Conservation (phyloP, 495 filamentous ascomycete species). For the Penicillium dipodomyicola region DNA sequence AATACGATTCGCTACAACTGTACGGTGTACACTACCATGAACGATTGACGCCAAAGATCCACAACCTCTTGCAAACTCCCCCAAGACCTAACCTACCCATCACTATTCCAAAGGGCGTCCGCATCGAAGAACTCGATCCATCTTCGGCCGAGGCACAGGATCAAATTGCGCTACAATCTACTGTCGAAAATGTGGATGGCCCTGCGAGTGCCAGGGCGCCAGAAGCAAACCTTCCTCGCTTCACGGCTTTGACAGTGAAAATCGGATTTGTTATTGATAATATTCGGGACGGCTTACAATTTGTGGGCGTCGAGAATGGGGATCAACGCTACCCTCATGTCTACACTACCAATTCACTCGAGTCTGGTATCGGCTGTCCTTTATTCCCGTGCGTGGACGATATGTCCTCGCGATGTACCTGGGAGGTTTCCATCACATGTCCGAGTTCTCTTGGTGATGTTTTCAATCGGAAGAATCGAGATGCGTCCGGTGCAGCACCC, state of each 20-base stretch:
- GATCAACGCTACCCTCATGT: constrained; percentile 85
- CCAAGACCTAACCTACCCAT: constrained; percentile 61
- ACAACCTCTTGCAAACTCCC: constrained; percentile 56
- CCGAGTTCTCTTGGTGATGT: constrained; percentile 83
- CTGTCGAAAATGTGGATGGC: constrained; percentile 40
- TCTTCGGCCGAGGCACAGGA: constrained; percentile 53
- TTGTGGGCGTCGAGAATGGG: constrained; percentile 75
- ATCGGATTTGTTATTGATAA: constrained; percentile 74
- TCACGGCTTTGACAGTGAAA: constrained; percentile 54
- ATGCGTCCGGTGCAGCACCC: constrained; percentile 16
- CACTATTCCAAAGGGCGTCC: constrained; percentile 61
- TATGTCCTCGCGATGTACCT: constrained; percentile 69
- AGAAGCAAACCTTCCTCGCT: constrained; percentile 47
- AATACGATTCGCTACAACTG: constrained; percentile 64
- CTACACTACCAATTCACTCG: constrained; percentile 77
- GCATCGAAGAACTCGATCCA: constrained; percentile 62
- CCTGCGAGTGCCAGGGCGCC: constrained; percentile 32
- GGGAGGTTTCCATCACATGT: constrained; percentile 83
- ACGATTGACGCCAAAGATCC: constrained; percentile 64
- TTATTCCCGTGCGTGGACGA: constrained; percentile 94
- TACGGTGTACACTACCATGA: constrained; percentile 78
- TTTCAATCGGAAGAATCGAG: constrained; percentile 49
- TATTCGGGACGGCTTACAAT: constrained; percentile 83
- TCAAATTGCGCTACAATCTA: constrained; percentile 42
- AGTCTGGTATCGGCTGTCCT: constrained; percentile 74